A percentile compares a stretch with the other conserved stretches of the same genome.
These are phyloP conservation scores for Tetracladium marchalianum DNA, from an alignment of 495 filamentous ascomycete species.

Conservation along the genomic window DNA sequence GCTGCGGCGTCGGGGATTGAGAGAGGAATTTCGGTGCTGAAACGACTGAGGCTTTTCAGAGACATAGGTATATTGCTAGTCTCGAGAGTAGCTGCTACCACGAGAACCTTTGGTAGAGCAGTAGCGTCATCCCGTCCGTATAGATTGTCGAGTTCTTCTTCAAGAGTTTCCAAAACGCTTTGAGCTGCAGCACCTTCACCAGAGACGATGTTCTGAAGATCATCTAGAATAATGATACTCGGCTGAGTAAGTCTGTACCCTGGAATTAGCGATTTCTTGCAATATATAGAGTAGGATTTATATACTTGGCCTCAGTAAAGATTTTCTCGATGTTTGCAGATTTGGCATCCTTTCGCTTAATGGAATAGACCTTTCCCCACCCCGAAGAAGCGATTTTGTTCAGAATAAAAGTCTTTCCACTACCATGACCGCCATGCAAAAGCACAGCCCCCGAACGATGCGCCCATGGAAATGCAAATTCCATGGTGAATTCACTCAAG, in stretches of 20 bases:
- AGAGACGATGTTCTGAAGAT: constrained; percentile 64
- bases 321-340: constrained; percentile 50
- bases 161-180: constrained; percentile 36
- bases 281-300: too few relatives aligned
- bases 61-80: constrained; percentile 65
- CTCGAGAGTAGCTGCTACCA: constrained; percentile 65
- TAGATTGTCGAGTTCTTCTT: constrained; percentile 42
- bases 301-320: constrained; percentile 55
- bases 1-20: constrained; percentile 66
- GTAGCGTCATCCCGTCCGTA: constrained; percentile 19
- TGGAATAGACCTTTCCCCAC: constrained; percentile 56
- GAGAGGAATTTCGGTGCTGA: constrained; percentile 66
- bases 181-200: constrained; percentile 44
- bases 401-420: constrained; percentile 68
- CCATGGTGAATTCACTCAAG: constrained; percentile 45
- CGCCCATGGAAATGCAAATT: constrained; percentile 20
- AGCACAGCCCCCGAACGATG: constrained; percentile 49
- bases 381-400: constrained; percentile 52
- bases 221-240: constrained; percentile 74
- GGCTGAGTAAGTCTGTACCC: constrained; percentile 47
- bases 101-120: constrained; percentile 31
- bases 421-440: constrained; percentile 75
- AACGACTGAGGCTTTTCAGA: constrained; percentile 55
- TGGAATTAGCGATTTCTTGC: too few relatives aligned
- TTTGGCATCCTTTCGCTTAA: constrained; percentile 43